Evolutionary conservation across 2,329 filamentous ascomycete genomes (phyloP).

Genomic region (Akanthomyces lecanii): DNA sequence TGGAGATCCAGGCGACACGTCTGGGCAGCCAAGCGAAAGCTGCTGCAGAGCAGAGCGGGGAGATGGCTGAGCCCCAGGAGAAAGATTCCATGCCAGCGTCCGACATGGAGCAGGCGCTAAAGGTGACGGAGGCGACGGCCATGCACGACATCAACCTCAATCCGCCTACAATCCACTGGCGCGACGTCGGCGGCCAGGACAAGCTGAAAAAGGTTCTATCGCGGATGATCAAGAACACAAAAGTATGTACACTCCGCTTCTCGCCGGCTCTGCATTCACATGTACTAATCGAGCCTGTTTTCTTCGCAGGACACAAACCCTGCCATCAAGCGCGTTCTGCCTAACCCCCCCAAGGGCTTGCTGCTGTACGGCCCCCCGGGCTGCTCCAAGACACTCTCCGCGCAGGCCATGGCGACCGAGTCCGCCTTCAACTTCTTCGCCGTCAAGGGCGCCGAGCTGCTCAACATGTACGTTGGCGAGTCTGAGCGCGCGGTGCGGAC

Average conservation of each 20-base stretch:
- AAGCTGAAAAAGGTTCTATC: slow-evolving; percentile 62
- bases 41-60: not conserved
- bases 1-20: slow-evolving; percentile 24
- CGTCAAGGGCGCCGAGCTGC: slow-evolving; percentile 87
- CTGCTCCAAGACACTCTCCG: slow-evolving; percentile 90
- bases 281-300: slow-evolving; percentile 15
- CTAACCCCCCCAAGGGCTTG: slow-evolving; percentile 70
- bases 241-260: slow-evolving; percentile 25
- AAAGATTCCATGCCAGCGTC: slow-evolving; percentile 32
- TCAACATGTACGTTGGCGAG: slow-evolving; percentile 97
- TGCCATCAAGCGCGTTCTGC: slow-evolving; percentile 34
- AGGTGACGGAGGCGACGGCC: slow-evolving; percentile 70
- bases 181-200: slow-evolving; percentile 81
- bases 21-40: slow-evolving; percentile 21
- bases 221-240: slow-evolving; percentile 43
- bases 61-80: not conserved
- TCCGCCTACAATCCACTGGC: slow-evolving; percentile 80
- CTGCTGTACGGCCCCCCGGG: slow-evolving; percentile 89
- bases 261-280: not conserved
- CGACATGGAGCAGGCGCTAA: slow-evolving; percentile 63
- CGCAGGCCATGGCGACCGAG: slow-evolving; percentile 86
- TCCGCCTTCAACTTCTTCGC: slow-evolving; percentile 90
- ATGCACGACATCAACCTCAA: slow-evolving; percentile 89
- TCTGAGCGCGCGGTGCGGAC: slow-evolving; percentile 82
- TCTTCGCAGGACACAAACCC: slow-evolving; percentile 28